Evolutionary conservation across 2,329 filamentous ascomycete genomes (phyloP).

Genomic region (Colletotrichum ledebouriae): DNA sequence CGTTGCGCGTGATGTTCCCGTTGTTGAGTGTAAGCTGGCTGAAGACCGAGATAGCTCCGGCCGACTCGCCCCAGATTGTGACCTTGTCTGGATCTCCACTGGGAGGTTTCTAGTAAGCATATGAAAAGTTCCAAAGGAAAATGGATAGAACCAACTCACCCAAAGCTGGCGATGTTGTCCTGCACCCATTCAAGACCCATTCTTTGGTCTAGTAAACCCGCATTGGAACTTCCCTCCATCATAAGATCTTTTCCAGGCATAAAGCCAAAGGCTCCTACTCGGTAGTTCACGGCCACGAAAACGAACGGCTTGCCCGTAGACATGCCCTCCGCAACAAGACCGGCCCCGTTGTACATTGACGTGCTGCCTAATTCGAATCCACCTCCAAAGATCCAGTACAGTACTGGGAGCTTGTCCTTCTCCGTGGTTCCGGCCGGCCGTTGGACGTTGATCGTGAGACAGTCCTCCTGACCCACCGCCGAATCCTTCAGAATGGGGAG

Average conservation of each 20-base stretch:
- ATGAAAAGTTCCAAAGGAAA: background rate
- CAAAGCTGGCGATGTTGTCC: conserved; percentile 53
- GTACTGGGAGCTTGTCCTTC: conserved; percentile 43
- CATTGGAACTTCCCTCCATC: conserved; percentile 59
- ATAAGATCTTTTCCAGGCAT: conserved; percentile 55
- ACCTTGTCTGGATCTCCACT: conserved; percentile 74
- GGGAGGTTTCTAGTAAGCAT: background rate
- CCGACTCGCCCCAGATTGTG: conserved; percentile 74
- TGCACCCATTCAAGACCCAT: conserved; percentile 54
- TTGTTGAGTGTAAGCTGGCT: conserved; percentile 73
- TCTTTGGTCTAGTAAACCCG: conserved; percentile 51
- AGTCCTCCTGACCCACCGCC: conserved; percentile 50
- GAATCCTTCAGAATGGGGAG: conserved; percentile 26
- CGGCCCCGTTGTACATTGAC: conserved; percentile 41
- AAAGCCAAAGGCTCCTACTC: conserved; percentile 49
- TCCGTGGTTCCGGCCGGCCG: conserved; percentile 44
- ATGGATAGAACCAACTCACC: conserved; percentile 27
- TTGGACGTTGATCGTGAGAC: conserved; percentile 52
- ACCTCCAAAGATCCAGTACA: conserved; percentile 40
- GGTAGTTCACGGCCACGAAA: conserved; percentile 50
- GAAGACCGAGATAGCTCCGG: conserved; percentile 71
- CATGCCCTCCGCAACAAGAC: conserved; percentile 45
- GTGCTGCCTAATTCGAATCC: conserved; percentile 38
- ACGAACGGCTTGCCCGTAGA: conserved; percentile 53
- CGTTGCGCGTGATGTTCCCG: conserved; percentile 66